Evolutionary conservation across 306 rosid genomes (phyloP).

Genomic region (Pterocarpus santalinus): DNA sequence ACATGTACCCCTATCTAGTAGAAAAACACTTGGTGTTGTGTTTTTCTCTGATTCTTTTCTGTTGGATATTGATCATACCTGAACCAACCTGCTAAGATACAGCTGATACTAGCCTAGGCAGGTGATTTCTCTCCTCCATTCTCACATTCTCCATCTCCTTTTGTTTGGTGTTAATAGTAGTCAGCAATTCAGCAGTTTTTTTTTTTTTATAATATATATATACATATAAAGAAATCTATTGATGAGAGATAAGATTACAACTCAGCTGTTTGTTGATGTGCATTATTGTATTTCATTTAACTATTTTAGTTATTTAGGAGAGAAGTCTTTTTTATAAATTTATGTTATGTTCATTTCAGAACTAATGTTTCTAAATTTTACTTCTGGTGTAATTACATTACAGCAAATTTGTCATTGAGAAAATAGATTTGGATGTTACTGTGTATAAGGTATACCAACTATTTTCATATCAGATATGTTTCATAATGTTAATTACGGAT

Average conservation of each 20-base stretch:
- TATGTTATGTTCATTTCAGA: conserved; percentile 10
- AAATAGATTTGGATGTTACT: no score
- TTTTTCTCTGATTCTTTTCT: not conserved
- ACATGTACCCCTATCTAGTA: not conserved
- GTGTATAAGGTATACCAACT: no score
- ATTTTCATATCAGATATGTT: no score
- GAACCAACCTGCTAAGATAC: not conserved
- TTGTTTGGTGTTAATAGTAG: not conserved
- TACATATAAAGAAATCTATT: not conserved
- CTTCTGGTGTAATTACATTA: not conserved
- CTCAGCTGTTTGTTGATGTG: not conserved
- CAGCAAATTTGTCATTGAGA: not conserved
- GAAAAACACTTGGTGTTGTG: not conserved
- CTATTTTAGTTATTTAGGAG: not conserved
- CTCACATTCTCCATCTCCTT: not conserved
- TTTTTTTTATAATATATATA: no score
- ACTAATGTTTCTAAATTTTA: not conserved
- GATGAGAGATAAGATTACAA: not conserved
- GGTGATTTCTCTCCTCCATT: conserved; percentile 7
- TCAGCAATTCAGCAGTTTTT: not conserved
- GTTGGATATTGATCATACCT: not conserved
- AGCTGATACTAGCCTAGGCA: not conserved
- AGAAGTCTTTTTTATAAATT: not conserved
- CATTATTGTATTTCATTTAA: not conserved
- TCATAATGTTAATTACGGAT: not conserved